Evolutionary conservation across 805 yeast genomes (phyloP), one percentile per base, ranked within the genome.

Genomic region (Schwanniomyces pseudopolymorphus): DNA sequence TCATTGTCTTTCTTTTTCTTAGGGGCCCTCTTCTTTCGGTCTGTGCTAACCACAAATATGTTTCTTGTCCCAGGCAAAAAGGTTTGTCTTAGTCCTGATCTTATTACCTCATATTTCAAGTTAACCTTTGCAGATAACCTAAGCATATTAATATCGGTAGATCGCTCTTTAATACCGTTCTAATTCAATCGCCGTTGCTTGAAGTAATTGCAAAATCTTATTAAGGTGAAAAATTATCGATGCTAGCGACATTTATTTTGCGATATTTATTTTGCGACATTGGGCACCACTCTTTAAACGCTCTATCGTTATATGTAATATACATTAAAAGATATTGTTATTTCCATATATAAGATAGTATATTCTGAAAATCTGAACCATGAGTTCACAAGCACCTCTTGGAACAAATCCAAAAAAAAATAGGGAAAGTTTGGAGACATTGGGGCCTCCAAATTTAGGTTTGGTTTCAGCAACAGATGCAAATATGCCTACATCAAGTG

Each of bases 401-500:
- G 58, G 56, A 16, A 22, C 49, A 13, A 43, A 39, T 4, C 46
- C 58, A 3, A 60, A 62, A 20, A 46, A 61, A 27, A 39, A 51
- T 9, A 42, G 62, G 27, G 55, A 58, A 16, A 40, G 45, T 13
- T 52, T 58, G 2, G 49, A 49, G 8, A 56, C 54, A 4, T 48
- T 48, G 3, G 47, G 52, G 6, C 59, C 55, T 31, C 58, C 57
- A 9, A 59, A 58, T 14, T 47, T 57, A 31, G 56, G 57, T n/a
- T 42, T 53, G 2, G 62, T 58, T 10, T 55, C 63, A 3, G 64
- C 61, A 8, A 57, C 63, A 1, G 60, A 61, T 36, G 54, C 59
- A 14, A 50, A 53, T 43, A 35, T 50, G 40, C 45, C 59, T 31
- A 50, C 57, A 16, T 42, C 60, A n/a, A 43, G 53, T 6, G 43